These are phyloP conservation scores for Cutaneotrichosporon cyanovorans DNA, from an alignment of 1,284 basidiomycete genomes.

Conservation along the genomic window DNA sequence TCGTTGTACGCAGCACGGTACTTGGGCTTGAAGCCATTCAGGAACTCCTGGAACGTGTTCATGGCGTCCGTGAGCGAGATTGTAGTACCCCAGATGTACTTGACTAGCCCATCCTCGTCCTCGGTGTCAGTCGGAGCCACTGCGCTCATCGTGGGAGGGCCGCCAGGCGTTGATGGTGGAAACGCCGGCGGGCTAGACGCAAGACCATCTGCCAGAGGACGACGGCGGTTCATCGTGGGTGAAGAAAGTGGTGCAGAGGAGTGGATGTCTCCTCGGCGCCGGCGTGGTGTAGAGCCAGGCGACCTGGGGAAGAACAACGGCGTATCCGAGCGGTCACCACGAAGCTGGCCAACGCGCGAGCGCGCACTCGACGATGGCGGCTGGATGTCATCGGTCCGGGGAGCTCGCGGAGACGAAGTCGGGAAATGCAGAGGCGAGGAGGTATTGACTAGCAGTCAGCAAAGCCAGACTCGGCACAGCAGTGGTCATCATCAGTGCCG, in stretches of 20 bases:
- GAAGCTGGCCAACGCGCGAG: slow-evolving; percentile 10
- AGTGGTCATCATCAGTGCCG: neutral
- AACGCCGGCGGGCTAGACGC: neutral
- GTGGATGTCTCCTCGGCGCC: slow-evolving; percentile 73
- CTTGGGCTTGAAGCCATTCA: slow-evolving; percentile 88
- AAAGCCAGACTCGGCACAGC: neutral
- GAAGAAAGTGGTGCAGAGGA: slow-evolving; percentile 63
- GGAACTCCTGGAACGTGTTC: slow-evolving; percentile 80
- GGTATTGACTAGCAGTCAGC: slow-evolving; percentile 46
- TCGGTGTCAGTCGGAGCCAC: slow-evolving; percentile 49
- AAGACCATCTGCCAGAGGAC: neutral
- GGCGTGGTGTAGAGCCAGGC: slow-evolving; percentile 54
- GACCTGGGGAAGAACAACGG: slow-evolving; percentile 48
- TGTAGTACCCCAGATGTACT: slow-evolving; percentile 94
- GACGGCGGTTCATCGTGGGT: slow-evolving; percentile 37
- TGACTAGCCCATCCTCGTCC: slow-evolving; percentile 54
- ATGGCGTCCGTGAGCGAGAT: slow-evolving; percentile 86
- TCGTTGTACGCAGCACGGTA: slow-evolving; percentile 63
- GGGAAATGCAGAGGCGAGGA: slow-evolving; percentile 64
- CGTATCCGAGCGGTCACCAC: slow-evolving; percentile 16
- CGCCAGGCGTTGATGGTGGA: slow-evolving; percentile 16
- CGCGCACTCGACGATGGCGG: slow-evolving; percentile 9
- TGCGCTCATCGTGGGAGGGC: slow-evolving; percentile 24
- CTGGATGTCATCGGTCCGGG: slow-evolving; percentile 46
- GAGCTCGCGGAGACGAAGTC: slow-evolving; percentile 57